Conservation (phyloP, 2,329 filamentous ascomycete species). For the Penicillium fuscoglaucum region DNA sequence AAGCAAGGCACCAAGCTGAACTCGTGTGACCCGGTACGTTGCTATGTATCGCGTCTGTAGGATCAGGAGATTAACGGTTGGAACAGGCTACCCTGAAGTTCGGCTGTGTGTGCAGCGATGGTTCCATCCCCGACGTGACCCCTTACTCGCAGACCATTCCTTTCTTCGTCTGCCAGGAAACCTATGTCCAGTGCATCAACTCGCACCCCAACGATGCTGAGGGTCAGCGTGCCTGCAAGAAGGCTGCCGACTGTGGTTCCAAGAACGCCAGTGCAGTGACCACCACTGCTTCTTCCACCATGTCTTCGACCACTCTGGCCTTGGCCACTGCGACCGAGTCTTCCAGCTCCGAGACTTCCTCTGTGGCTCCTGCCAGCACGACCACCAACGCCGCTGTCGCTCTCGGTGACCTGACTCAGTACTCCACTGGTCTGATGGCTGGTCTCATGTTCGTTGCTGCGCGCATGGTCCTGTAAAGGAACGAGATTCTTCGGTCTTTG, state of each 20-base stretch:
- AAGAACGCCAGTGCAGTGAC: slow-evolving; percentile 44
- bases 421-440: slow-evolving; percentile 54
- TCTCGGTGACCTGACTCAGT: slow-evolving; percentile 48
- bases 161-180: slow-evolving; percentile 59
- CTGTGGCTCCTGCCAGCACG: slow-evolving; percentile 29
- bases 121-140: slow-evolving; percentile 55
- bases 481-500: slow-evolving; percentile 6
- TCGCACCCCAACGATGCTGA: slow-evolving; percentile 48
- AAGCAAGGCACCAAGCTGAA: slow-evolving; percentile 52
- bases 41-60: background rate
- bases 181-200: slow-evolving; percentile 52
- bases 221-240: slow-evolving; percentile 51
- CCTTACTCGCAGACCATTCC: slow-evolving; percentile 61
- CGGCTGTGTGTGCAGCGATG: slow-evolving; percentile 60
- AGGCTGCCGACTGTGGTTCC: slow-evolving; percentile 54
- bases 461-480: slow-evolving; percentile 56
- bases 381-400: slow-evolving; percentile 48
- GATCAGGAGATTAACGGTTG: slow-evolving; percentile 3
- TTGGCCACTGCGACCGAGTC: slow-evolving; percentile 37
- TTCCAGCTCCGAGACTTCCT: slow-evolving; percentile 22
- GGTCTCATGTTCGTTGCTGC: slow-evolving; percentile 58
- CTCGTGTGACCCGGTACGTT: slow-evolving; percentile 58
- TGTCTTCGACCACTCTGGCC: slow-evolving; percentile 29
- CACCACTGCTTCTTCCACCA: slow-evolving; percentile 27
- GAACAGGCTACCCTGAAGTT: slow-evolving; percentile 49